phyloP scores from a whole-genome alignment of 306 rosid species.

The Aeschynomene evenia region DNA sequence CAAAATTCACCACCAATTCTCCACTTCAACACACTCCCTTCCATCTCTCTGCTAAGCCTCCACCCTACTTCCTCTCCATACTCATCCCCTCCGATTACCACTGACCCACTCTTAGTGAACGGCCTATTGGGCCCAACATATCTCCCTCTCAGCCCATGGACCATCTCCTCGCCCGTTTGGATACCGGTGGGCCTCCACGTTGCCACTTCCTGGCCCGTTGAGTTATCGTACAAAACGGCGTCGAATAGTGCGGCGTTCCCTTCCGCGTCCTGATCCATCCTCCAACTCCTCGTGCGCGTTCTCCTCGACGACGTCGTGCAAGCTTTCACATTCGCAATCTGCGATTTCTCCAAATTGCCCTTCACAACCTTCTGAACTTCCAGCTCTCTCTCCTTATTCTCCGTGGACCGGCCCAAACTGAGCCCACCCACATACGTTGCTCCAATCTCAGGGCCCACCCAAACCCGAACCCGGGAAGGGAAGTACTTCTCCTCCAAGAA shows the following conservation, averaged over 20 bases:
- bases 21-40: slow-evolving; percentile 94
- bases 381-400: slow-evolving; percentile 61
- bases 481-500: slow-evolving; percentile 66
- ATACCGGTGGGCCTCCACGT: slow-evolving; percentile 29
- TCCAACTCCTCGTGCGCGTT: slow-evolving; percentile 56
- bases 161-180: slow-evolving; percentile 1
- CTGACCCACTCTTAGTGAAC: slow-evolving; percentile 65
- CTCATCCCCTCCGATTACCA: slow-evolving; percentile 73
- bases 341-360: slow-evolving; percentile 47
- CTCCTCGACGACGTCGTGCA: slow-evolving; percentile 43
- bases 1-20: slow-evolving; percentile 84
- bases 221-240: slow-evolving; percentile 53
- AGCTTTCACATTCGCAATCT: slow-evolving; percentile 43
- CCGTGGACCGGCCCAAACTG: slow-evolving; percentile 79
- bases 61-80: slow-evolving; percentile 76
- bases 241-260: slow-evolving; percentile 85
- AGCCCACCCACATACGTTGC: slow-evolving; percentile 69
- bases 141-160: slow-evolving; percentile 40
- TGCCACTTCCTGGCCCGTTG: slow-evolving; percentile 64
- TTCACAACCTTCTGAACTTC: slow-evolving; percentile 51
- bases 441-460: slow-evolving; percentile 91
- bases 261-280: slow-evolving; percentile 87
- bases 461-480: slow-evolving; percentile 66
- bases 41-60: slow-evolving; percentile 78
- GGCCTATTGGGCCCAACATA: slow-evolving; percentile 46